Evolutionary conservation across 1,139 yeast genomes (phyloP).

Genomic region (Blastobotrys buckinghamii): DNA sequence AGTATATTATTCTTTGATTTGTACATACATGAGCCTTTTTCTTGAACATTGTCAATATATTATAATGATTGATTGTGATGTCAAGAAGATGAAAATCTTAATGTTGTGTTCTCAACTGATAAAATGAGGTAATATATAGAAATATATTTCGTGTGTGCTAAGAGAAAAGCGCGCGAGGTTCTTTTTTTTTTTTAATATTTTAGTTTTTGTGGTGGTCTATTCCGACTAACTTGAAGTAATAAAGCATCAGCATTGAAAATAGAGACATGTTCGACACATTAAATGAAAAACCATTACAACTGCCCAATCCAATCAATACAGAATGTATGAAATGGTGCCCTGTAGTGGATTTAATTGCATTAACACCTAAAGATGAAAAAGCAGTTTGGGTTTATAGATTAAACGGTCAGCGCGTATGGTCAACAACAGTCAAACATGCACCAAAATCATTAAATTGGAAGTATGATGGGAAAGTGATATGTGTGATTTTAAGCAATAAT

Average conservation of each 20-base stretch:
- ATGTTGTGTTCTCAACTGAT: no score
- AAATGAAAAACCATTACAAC: conserved; percentile 15
- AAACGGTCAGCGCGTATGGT: conserved; percentile 53
- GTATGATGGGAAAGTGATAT: conserved; percentile 38
- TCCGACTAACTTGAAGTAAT: no score
- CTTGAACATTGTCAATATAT: neutral
- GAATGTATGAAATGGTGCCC: conserved; percentile 50
- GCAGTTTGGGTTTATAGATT: conserved; percentile 49
- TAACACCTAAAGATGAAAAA: conserved; percentile 39
- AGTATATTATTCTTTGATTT: neutral
- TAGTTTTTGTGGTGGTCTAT: no score
- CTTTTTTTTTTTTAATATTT: no score
- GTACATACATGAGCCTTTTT: neutral
- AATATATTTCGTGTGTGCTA: no score
- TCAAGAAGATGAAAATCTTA: neutral
- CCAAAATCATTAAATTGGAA: conserved; percentile 27
- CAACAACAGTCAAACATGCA: conserved; percentile 30
- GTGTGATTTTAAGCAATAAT: conserved; percentile 43
- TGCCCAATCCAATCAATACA: conserved; percentile 35
- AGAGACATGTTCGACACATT: conserved; percentile 11
- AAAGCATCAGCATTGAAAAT: no score
- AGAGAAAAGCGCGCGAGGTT: no score
- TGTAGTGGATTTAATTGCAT: conserved; percentile 46
- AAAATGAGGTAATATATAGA: no score
- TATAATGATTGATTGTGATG: neutral